Evolutionary conservation across 108 stramenopile species (phyloP).

Genomic region (Halocafeteria seosinensis): DNA sequence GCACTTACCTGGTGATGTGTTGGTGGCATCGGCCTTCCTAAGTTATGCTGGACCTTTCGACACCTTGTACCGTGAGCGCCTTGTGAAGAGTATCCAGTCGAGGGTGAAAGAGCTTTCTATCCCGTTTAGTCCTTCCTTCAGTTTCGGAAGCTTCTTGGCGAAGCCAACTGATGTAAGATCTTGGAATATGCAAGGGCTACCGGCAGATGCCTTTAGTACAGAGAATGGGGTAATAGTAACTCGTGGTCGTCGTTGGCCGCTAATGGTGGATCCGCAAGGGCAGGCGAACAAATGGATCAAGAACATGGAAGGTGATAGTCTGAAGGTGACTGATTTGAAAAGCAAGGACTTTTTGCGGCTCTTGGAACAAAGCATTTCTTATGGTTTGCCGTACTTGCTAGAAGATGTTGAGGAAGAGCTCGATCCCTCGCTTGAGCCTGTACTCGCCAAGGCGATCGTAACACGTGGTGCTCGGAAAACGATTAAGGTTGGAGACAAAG

Average conservation of each 20-base stretch:
- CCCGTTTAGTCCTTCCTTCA: slow-evolving; percentile 28
- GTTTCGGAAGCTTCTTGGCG: slow-evolving; percentile 38
- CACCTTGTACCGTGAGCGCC: slow-evolving; percentile 24
- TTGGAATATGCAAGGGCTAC: slow-evolving; percentile 49
- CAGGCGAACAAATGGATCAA: slow-evolving; percentile 52
- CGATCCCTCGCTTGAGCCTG: slow-evolving; percentile 45
- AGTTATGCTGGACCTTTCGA: slow-evolving; percentile 52
- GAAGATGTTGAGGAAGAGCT: slow-evolving; percentile 50
- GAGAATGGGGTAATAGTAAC: slow-evolving; percentile 51
- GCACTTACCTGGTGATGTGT: slow-evolving; percentile 31
- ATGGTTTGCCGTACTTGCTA: slow-evolving; percentile 40
- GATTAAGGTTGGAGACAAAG: slow-evolving; percentile 45
- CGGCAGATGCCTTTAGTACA: slow-evolving; percentile 39
- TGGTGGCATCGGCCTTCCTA: slow-evolving; percentile 41
- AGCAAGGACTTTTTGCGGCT: slow-evolving; percentile 37
- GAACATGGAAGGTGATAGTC: slow-evolving; percentile 26
- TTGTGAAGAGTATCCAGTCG: slow-evolving; percentile 26
- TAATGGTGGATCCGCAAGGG: slow-evolving; percentile 49
- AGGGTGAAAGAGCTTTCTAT: slow-evolving; percentile 15
- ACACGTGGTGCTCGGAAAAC: slow-evolving; percentile 41
- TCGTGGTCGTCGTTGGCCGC: slow-evolving; percentile 42
- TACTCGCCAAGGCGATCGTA: slow-evolving; percentile 43
- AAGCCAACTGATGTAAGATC: slow-evolving; percentile 44
- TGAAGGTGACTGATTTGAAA: slow-evolving; percentile 42
- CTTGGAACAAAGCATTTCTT: slow-evolving; percentile 35